Evolutionary conservation across 768 basidiomycete species (phyloP).

Genomic region (Tricholoma bakamatsutake): DNA sequence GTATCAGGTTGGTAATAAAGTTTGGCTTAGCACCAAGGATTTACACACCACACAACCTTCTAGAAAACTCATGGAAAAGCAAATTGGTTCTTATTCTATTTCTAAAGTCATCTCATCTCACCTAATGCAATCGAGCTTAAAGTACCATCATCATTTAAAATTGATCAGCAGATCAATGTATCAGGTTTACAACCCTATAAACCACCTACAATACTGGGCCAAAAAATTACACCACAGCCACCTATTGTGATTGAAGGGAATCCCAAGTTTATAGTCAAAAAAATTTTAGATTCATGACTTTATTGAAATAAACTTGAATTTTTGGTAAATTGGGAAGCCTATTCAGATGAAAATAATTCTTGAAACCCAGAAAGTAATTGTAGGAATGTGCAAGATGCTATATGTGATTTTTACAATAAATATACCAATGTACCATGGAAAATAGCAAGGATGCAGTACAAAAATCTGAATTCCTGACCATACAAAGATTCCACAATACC

Average conservation of each 20-base stretch:
- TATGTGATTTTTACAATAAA: neutral
- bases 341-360: no score
- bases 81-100: constrained; percentile 16
- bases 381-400: neutral
- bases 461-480: no score
- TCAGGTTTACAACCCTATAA: neutral
- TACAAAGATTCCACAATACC: no score
- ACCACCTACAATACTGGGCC: constrained; percentile 1
- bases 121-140: no score
- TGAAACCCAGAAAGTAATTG: neutral
- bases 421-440: neutral
- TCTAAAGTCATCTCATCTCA: constrained; percentile 5
- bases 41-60: constrained; percentile 10
- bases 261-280: neutral
- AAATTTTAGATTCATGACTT: neutral
- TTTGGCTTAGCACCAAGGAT: constrained; percentile 12
- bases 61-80: constrained; percentile 14
- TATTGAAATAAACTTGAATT: neutral
- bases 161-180: constrained; percentile 3
- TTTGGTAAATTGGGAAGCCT: constrained; percentile 1
- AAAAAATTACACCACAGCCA: neutral
- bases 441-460: no score
- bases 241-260: neutral
- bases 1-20: constrained; percentile 12
- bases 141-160: no score